phyloP scores from a whole-genome alignment of 164 flowering plant species.

The Magnolia kwangsiensis region DNA sequence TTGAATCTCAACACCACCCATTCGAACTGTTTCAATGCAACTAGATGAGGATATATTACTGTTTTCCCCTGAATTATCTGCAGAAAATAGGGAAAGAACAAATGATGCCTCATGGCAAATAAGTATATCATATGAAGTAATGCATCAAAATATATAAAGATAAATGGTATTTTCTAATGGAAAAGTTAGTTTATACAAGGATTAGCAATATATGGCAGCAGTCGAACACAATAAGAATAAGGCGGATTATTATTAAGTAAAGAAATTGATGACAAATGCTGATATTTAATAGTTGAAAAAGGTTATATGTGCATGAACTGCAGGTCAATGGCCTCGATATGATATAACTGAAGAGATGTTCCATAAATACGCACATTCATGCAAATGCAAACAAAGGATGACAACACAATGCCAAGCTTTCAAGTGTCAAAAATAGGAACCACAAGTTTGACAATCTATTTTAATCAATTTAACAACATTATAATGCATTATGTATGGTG shows the following conservation, averaged over 20 bases:
- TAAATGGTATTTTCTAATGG: neutral
- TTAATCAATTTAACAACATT: too few species aligned
- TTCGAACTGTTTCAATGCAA: constrained; percentile 20
- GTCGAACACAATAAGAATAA: neutral
- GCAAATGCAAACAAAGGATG: too few species aligned
- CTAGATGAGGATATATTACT: constrained; percentile 22
- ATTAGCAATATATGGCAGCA: neutral
- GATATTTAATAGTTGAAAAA: neutral
- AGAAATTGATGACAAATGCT: too few species aligned
- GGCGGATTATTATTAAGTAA: too few species aligned
- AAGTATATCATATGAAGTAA: neutral
- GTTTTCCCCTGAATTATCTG: constrained; percentile 28
- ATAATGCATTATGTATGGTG: too few species aligned
- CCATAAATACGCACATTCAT: too few species aligned
- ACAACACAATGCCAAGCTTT: too few species aligned
- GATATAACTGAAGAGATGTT: too few species aligned
- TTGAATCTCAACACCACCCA: constrained; percentile 7
- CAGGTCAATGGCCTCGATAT: too few species aligned
- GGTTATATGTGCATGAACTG: neutral
- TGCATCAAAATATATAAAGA: too few species aligned
- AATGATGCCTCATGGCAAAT: neutral
- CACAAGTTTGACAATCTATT: too few species aligned
- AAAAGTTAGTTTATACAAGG: neutral
- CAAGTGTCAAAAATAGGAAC: too few species aligned
- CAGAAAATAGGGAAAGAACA: constrained; percentile 11